These are phyloP conservation scores for Wickerhamiella sergipiensis DNA, from an alignment of 805 yeast species.

Conservation along the genomic window DNA sequence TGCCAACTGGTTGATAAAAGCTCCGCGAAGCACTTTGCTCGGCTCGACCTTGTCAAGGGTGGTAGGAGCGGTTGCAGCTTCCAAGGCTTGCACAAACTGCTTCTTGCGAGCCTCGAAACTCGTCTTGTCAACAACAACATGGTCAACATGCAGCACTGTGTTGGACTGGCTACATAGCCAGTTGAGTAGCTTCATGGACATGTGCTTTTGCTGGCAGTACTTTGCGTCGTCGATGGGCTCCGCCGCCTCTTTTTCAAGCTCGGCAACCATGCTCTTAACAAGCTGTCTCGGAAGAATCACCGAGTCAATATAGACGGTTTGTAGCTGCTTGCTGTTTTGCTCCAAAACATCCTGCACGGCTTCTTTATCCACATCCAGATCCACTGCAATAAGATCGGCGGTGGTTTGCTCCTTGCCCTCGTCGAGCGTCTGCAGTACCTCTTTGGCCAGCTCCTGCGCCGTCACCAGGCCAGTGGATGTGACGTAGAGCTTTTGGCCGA, in stretches of 20 bases:
- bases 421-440: slow-evolving; percentile 2
- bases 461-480: slow-evolving; percentile 4
- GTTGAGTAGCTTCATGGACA: slow-evolving; percentile 9
- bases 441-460: not conserved
- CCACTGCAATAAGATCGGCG: slow-evolving; percentile 2
- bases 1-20: not conserved
- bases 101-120: not conserved
- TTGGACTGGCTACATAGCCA: slow-evolving; percentile 2
- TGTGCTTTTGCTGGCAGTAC: slow-evolving; percentile 4
- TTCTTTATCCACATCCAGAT: not conserved
- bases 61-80: not conserved
- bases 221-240: slow-evolving; percentile 16
- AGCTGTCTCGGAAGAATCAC: not conserved
- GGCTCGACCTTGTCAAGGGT: not conserved
- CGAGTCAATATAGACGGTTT: not conserved
- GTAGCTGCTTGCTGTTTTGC: not conserved
- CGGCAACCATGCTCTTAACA: slow-evolving; percentile 24
- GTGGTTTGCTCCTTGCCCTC: slow-evolving; percentile 3
- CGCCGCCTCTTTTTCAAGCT: slow-evolving; percentile 23
- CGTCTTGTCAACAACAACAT: not conserved
- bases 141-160: slow-evolving; percentile 5
- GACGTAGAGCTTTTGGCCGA: slow-evolving; percentile 5
- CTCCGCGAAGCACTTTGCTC: not conserved
- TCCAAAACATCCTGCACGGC: not conserved
- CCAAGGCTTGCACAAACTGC: not conserved